Evolutionary conservation across 2,329 filamentous ascomycete genomes (phyloP), one percentile per base, ranked within the genome.

Genomic region (Aurifilum marmelostoma): DNA sequence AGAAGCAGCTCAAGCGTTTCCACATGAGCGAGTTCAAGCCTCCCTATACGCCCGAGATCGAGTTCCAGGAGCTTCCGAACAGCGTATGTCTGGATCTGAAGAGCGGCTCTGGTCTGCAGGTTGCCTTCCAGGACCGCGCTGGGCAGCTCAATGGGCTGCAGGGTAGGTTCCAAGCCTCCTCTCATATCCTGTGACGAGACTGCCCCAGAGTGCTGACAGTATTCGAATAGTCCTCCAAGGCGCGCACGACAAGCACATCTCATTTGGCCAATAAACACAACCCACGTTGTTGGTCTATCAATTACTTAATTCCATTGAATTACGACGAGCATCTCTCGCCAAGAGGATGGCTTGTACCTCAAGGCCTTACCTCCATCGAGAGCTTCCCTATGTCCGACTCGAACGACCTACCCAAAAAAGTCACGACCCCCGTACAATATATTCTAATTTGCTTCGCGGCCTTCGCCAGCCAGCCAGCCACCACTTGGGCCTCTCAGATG

Each of bases 21-120:
- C 92, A 97, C 76, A 85, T 99, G 68, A 90, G 88, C 73, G 93
- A 97, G 71, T 97, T 98, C 83, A 87, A 88, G 73, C 80, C 83
- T 54, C 94, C 94, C 0, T 93, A 91, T 74, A 85, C 92, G 21
- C 96, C 96, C 0, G 95, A 98, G 78, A 90, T 97, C 70, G 96
- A 98, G 77, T 85, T 93, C 73, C 92, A 97, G 80, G 96, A 99
- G 81, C 84, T 99, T 65, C 94, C 95, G 2, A 93, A 97, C 81
- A 97, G 94, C 75, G 87, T 90, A 4, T 83, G 87, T 9, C 79
- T 90, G 60, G 86, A 89, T 73, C 85, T 91, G 71, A 74, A 89
- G 24, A 87, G 87, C 64, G 87, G 88, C 3, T 87, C 85, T n/a
- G 83, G 83, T 61, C 79, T 91, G 68, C 88, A 91, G 75, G 79